phyloP scores from a whole-genome alignment of 805 yeast genomes.

The Saccharomycopsis microspora region DNA sequence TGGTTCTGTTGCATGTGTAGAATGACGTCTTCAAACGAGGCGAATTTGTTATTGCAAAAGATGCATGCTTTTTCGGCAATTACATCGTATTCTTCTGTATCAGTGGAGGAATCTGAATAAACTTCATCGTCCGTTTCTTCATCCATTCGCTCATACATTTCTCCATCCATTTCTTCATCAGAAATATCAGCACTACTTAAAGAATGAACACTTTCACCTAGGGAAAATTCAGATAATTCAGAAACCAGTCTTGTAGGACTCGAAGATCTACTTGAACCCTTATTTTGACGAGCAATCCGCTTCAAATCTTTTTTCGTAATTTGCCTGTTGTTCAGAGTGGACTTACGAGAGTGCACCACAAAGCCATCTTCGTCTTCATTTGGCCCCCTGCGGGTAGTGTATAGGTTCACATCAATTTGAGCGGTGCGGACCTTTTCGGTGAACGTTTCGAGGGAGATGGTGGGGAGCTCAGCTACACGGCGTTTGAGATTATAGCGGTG shows the following conservation, averaged over 20 bases:
- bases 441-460: constrained; percentile 53
- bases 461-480: constrained; percentile 75
- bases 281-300: constrained; percentile 17
- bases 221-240: constrained; percentile 42
- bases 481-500: constrained; percentile 92
- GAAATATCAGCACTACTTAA: constrained; percentile 5
- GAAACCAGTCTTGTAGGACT: constrained; percentile 43
- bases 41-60: constrained; percentile 43
- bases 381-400: not conserved
- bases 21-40: constrained; percentile 45
- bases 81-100: constrained; percentile 9
- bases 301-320: constrained; percentile 30
- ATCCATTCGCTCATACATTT: not conserved
- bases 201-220: constrained; percentile 28
- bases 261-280: constrained; percentile 22
- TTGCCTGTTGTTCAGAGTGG: constrained; percentile 19
- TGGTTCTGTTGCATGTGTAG: constrained; percentile 70
- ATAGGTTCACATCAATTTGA: constrained; percentile 6
- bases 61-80: constrained; percentile 31
- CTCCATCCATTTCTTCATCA: constrained; percentile 11
- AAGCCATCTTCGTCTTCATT: constrained; percentile 48
- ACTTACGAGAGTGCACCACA: constrained; percentile 24
- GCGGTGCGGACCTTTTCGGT: constrained; percentile 38
- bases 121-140: constrained; percentile 1
- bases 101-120: constrained; percentile 23